Evolutionary conservation across 805 yeast species (phyloP).

Genomic region (Candida hispaniensis): DNA sequence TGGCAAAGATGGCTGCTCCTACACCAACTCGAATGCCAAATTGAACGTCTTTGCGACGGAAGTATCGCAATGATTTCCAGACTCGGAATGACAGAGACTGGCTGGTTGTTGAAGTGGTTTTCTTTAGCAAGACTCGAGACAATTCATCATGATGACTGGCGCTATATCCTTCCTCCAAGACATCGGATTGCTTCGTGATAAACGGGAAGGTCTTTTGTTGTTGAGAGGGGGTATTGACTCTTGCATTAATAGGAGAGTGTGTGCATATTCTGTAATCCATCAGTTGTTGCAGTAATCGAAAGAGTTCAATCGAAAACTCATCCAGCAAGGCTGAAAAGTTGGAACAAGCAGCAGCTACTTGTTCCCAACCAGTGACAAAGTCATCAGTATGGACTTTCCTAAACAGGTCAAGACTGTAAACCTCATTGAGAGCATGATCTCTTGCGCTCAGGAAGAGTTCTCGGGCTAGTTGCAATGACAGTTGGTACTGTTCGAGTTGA

Average conservation of each 20-base stretch:
- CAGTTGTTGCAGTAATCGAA: constrained; percentile 35
- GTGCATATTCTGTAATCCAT: too few relatives aligned
- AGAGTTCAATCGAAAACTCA: constrained; percentile 50
- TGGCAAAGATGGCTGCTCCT: constrained; percentile 57
- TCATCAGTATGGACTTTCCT: constrained; percentile 28
- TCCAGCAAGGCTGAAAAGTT: constrained; percentile 59
- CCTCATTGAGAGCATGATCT: constrained; percentile 41
- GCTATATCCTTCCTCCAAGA: constrained; percentile 13
- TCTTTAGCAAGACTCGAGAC: constrained; percentile 5
- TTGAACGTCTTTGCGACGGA: constrained; percentile 57
- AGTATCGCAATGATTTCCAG: constrained; percentile 36
- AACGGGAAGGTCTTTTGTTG: constrained; percentile 9
- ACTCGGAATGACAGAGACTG: constrained; percentile 23
- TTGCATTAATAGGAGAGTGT: constrained; percentile 1
- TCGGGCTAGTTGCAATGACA: constrained; percentile 39
- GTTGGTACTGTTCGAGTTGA: constrained; percentile 34
- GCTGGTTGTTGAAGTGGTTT: constrained; percentile 9
- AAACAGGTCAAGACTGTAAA: constrained; percentile 49
- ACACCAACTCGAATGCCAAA: constrained; percentile 72
- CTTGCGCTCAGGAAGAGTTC: constrained; percentile 49
- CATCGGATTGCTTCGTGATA: constrained; percentile 8
- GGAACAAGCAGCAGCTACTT: constrained; percentile 75
- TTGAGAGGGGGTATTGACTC: constrained; percentile 7
- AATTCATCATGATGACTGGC: constrained; percentile 14
- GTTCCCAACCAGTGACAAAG: constrained; percentile 55